Conservation (phyloP, 352 stramenopile species). For the Pythium dissotocum region DNA sequence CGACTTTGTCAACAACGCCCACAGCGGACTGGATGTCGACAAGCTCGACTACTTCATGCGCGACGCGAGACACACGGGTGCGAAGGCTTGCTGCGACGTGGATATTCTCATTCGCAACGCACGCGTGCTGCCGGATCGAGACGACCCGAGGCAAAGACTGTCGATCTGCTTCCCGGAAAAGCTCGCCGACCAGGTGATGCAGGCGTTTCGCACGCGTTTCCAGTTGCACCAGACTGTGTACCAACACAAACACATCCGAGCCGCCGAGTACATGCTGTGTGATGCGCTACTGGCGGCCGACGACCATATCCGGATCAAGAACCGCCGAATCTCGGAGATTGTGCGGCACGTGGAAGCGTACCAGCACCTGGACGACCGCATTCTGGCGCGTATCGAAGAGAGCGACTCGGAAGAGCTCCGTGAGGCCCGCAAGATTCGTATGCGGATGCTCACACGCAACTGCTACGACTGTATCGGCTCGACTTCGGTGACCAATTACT, state of each 20-base stretch:
- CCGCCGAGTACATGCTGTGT: conserved; percentile 90
- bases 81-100: conserved; percentile 72
- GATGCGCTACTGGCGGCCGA: conserved; percentile 77
- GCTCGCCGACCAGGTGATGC: conserved; percentile 81
- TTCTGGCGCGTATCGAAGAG: conserved; percentile 76
- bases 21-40: conserved; percentile 87
- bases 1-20: conserved; percentile 89
- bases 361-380: conserved; percentile 79
- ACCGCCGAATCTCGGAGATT: conserved; percentile 65
- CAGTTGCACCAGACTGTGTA: conserved; percentile 89
- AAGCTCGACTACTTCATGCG: conserved; percentile 92
- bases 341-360: conserved; percentile 69
- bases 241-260: conserved; percentile 78
- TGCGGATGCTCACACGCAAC: conserved; percentile 62
- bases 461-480: conserved; percentile 83
- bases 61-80: conserved; percentile 75
- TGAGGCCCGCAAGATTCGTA: conserved; percentile 52
- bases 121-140: conserved; percentile 62
- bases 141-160: conserved; percentile 42
- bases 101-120: conserved; percentile 76
- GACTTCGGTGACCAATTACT: conserved; percentile 54
- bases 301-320: conserved; percentile 60
- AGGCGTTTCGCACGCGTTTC: conserved; percentile 86
- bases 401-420: conserved; percentile 53
- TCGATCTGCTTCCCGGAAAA: conserved; percentile 89